phyloP scores from a whole-genome alignment of 495 filamentous ascomycete species.

The Hypoxylon subgilvum region DNA sequence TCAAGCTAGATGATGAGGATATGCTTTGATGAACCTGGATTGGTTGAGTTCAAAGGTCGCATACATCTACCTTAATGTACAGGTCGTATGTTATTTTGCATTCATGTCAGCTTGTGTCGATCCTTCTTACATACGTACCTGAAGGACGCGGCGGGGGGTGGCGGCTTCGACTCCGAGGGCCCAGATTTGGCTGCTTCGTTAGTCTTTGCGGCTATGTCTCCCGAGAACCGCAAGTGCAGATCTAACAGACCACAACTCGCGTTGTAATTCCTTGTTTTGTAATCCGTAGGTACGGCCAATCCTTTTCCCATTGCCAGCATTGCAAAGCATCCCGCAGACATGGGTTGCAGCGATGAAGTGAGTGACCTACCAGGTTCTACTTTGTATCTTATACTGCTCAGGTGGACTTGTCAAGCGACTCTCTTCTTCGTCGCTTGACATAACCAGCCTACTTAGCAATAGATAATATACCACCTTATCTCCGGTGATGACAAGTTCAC shows the following conservation, averaged over 20 bases:
- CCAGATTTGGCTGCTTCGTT: conserved; percentile 3
- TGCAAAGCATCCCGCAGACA: not conserved
- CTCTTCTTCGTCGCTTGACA: conserved; percentile 11
- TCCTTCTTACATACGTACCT: conserved; percentile 5
- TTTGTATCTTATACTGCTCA: conserved; percentile 22
- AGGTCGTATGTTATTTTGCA: conserved; percentile 1
- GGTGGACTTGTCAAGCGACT: conserved; percentile 7
- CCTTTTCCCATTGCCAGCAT: not conserved
- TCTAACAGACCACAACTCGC: conserved; percentile 16
- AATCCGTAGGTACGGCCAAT: too few species aligned
- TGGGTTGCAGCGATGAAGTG: conserved; percentile 22
- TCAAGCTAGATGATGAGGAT: too few species aligned
- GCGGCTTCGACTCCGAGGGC: conserved; percentile 13
- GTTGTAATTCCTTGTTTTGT: conserved; percentile 22
- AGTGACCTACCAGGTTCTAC: conserved; percentile 7
- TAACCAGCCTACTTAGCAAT: too few species aligned
- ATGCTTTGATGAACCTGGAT: too few species aligned
- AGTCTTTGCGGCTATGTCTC: conserved; percentile 35
- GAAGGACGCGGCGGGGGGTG: conserved; percentile 5
- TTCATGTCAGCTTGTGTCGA: conserved; percentile 6
- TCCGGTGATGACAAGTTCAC: not conserved
- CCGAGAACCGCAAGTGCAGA: conserved; percentile 11
- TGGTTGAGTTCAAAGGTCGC: too few species aligned
- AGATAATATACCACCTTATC: too few species aligned
- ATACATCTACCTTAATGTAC: too few species aligned